phyloP scores from a whole-genome alignment of 225 moss, liverwort and hornwort genomes.

The Physcomitrellopsis africana region DNA sequence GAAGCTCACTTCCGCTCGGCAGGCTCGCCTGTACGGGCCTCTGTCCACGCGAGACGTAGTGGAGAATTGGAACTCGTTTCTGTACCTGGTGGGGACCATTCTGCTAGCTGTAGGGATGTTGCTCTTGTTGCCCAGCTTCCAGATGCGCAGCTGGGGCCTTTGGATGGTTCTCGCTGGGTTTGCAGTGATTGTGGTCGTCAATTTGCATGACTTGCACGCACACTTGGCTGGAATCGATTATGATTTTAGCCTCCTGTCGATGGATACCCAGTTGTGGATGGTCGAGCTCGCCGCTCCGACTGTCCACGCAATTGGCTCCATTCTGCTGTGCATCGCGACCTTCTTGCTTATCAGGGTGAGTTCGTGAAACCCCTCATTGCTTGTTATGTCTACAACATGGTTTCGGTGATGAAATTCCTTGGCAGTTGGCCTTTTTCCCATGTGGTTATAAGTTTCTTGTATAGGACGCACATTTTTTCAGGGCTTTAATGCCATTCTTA shows the following conservation, averaged over 20 bases:
- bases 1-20: slow-evolving; percentile 76
- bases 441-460: neutral
- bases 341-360: slow-evolving; percentile 60
- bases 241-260: slow-evolving; percentile 40
- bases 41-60: slow-evolving; percentile 41
- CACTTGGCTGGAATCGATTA: slow-evolving; percentile 75
- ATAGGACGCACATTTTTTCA: neutral
- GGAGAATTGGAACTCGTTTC: slow-evolving; percentile 64
- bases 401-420: slow-evolving; percentile 1
- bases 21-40: slow-evolving; percentile 62
- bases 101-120: slow-evolving; percentile 54
- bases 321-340: slow-evolving; percentile 56
- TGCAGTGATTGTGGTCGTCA: slow-evolving; percentile 50
- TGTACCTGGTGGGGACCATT: slow-evolving; percentile 56
- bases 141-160: slow-evolving; percentile 35
- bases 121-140: slow-evolving; percentile 60
- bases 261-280: slow-evolving; percentile 59
- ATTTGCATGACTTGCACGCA: slow-evolving; percentile 74
- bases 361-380: neutral
- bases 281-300: slow-evolving; percentile 68
- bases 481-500: too few relatives aligned
- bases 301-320: slow-evolving; percentile 65
- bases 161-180: slow-evolving; percentile 55
- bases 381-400: neutral
- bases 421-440: too few relatives aligned